Conservation (phyloP, 1,284 basidiomycete genomes). For the Trichosporon sp. region DNA sequence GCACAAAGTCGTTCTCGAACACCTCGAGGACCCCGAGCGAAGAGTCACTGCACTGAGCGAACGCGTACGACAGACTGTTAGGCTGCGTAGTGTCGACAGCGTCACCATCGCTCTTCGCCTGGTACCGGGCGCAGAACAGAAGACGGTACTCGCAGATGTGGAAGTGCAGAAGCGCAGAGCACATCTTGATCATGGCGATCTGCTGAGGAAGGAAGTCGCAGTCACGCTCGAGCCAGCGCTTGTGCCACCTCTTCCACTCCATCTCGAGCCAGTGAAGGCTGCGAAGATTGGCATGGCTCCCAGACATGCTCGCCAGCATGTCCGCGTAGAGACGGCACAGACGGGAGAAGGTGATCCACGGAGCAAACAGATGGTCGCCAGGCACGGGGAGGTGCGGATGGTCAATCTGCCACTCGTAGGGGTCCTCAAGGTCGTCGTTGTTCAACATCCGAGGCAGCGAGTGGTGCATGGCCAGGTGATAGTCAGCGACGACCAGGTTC, state of each 20-base stretch:
- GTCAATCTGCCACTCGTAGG: slow-evolving; percentile 41
- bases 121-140: slow-evolving; percentile 35
- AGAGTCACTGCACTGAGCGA: slow-evolving; percentile 34
- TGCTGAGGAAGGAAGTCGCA: slow-evolving; percentile 34
- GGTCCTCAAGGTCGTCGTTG: slow-evolving; percentile 37
- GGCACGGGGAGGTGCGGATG: slow-evolving; percentile 42
- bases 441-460: slow-evolving; percentile 40
- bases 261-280: slow-evolving; percentile 40
- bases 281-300: slow-evolving; percentile 37
- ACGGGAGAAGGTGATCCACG: slow-evolving; percentile 39
- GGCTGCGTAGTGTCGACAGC: slow-evolving; percentile 32
- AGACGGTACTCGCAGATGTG: slow-evolving; percentile 41
- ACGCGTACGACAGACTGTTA: slow-evolving; percentile 32
- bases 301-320: slow-evolving; percentile 39
- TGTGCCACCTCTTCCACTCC: slow-evolving; percentile 40
- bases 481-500: slow-evolving; percentile 42
- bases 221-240: slow-evolving; percentile 39
- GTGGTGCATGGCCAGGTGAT: slow-evolving; percentile 41
- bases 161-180: slow-evolving; percentile 36
- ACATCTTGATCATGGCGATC: slow-evolving; percentile 35
- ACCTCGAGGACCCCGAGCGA: slow-evolving; percentile 35
- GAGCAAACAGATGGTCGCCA: slow-evolving; percentile 43
- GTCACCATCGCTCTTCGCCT: slow-evolving; percentile 23
- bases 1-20: slow-evolving; percentile 36
- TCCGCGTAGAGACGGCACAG: slow-evolving; percentile 39